Conservation (phyloP, 495 filamentous ascomycete species). For the Penicillium malachiteum region DNA sequence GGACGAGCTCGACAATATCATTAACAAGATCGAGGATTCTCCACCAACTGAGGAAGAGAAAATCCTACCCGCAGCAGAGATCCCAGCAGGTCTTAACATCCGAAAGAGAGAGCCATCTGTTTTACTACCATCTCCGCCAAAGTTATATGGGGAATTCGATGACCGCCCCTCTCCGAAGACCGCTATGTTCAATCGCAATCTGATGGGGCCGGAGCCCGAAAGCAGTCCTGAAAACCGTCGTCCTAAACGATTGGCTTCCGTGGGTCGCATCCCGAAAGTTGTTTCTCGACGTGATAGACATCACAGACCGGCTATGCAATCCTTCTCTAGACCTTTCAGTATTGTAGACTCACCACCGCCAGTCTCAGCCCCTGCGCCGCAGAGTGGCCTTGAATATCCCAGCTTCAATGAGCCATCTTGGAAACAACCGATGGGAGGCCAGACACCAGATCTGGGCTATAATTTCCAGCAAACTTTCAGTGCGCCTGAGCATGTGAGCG, state of each 20-base stretch:
- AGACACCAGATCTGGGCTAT: slow-evolving; percentile 19
- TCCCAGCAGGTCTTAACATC: slow-evolving; percentile 34
- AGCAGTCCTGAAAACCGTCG: slow-evolving; percentile 25
- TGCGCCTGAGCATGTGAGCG: slow-evolving; percentile 32
- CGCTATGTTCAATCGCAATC: slow-evolving; percentile 34
- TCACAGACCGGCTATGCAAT: slow-evolving; percentile 69
- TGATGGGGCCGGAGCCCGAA: slow-evolving; percentile 15
- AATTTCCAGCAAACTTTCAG: slow-evolving; percentile 40
- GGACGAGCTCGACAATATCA: slow-evolving; percentile 63
- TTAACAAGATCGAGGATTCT: slow-evolving; percentile 58
- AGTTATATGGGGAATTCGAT: slow-evolving; percentile 44
- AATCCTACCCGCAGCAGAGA: slow-evolving; percentile 20
- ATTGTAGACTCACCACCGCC: slow-evolving; percentile 35
- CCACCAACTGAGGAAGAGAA: slow-evolving; percentile 43
- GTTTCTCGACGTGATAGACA: slow-evolving; percentile 68
- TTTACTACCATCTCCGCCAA: slow-evolving; percentile 55
- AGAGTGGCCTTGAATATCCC: slow-evolving; percentile 14
- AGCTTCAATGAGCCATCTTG: slow-evolving; percentile 26
- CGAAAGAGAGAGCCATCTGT: slow-evolving; percentile 49
- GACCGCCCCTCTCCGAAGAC: slow-evolving; percentile 44
- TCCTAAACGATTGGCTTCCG: slow-evolving; percentile 62
- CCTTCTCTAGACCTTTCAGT: slow-evolving; percentile 81
- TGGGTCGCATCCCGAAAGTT: slow-evolving; percentile 89
- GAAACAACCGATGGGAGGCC: slow-evolving; percentile 20
- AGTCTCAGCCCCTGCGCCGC: slow-evolving; percentile 16